Percentiles rank a stretch among this genome's conserved stretches.
Evolutionary conservation across 495 filamentous ascomycete genomes (phyloP).

Genomic region (Neurospora terricola): DNA sequence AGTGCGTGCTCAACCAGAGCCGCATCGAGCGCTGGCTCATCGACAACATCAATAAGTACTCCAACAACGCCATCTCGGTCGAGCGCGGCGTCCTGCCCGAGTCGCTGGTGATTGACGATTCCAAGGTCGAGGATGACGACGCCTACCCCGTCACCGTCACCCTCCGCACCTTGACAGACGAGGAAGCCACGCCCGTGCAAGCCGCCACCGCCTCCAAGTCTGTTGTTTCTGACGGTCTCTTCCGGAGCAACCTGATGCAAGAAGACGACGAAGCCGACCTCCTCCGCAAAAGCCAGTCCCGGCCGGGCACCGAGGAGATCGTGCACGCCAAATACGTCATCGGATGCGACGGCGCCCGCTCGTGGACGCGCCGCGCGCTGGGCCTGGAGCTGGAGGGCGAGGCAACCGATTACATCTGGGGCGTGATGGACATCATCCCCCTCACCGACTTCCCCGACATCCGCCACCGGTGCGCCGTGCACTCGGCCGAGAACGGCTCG

Average conservation of each 20-base stretch:
- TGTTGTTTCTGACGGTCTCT: constrained; percentile 33
- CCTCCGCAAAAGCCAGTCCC: constrained; percentile 21
- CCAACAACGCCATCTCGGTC: constrained; percentile 32
- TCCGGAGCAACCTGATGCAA: constrained; percentile 36
- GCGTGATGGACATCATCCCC: constrained; percentile 56
- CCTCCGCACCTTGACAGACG: constrained; percentile 34
- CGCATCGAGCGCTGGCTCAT: constrained; percentile 48
- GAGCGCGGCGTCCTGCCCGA: constrained; percentile 45
- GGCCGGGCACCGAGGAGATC: constrained; percentile 24
- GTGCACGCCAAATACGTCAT: constrained; percentile 57
- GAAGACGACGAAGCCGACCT: constrained; percentile 46
- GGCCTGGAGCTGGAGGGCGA: constrained; percentile 48
- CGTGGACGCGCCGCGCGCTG: constrained; percentile 48
- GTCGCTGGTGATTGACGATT: constrained; percentile 35
- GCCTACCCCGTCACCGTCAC: constrained; percentile 46
- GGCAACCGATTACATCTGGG: constrained; percentile 56
- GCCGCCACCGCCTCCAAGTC: constrained; percentile 19
- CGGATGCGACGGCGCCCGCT: constrained; percentile 59
- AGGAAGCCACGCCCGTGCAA: constrained; percentile 35
- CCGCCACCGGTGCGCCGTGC: constrained; percentile 57
- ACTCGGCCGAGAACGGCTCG: constrained; percentile 53
- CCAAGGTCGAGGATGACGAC: constrained; percentile 32
- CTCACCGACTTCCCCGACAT: constrained; percentile 68
- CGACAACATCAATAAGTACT: constrained; percentile 36
- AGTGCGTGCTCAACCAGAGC: constrained; percentile 46